Evolutionary conservation across 2,329 filamentous ascomycete species (phyloP), one percentile per base, ranked within the genome.

Genomic region (Samsoniella hepiali): DNA sequence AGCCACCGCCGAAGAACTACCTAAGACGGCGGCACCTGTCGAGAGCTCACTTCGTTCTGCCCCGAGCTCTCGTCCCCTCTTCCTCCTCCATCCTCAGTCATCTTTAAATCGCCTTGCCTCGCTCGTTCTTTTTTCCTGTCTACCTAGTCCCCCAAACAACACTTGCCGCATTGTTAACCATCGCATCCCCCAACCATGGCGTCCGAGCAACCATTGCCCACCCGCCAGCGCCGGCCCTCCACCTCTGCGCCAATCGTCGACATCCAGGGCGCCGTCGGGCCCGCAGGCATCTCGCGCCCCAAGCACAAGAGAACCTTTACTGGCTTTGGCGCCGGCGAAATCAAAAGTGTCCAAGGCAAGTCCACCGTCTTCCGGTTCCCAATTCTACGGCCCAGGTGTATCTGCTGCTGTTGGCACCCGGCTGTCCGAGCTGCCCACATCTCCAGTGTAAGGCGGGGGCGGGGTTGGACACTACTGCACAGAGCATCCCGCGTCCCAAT

Each of bases 251-350:
- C 93, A 54, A 88, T 97, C 69, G 86, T 91, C 67, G 92, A 97
- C 74, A 88, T 98, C 66, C 84, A 91, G 76, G 93, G 93, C 68
- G 89, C 91, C 22, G 87, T 97, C 63, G 90, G 90, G n/a, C 92
- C 93, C 47, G 89, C 88, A 49, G 94, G 96, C 74, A 88, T 90
- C 78, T 87, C 85, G 32, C 85, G 95, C 65, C 95, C 95, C 53
- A 99, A 98, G 81, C 95, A 99, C 81, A 97, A 92, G 83, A 87
- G 95, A 69, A 98, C 94, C n/a, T 91, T 91, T 68, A 99, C 95
- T 10, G 95, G 95, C 9, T 95, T 98, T 73, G 93, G 93, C 40
- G 85, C 93, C 34, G 82, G 86, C 42, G 95, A 99, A 74, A 97
- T 97, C 81, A 97, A 97, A 82, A 89, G 79, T 71, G 91, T 98